These are phyloP conservation scores for Aurantiochytrium sp. DNA, from an alignment of 108 stramenopile genomes.

Conservation along the genomic window DNA sequence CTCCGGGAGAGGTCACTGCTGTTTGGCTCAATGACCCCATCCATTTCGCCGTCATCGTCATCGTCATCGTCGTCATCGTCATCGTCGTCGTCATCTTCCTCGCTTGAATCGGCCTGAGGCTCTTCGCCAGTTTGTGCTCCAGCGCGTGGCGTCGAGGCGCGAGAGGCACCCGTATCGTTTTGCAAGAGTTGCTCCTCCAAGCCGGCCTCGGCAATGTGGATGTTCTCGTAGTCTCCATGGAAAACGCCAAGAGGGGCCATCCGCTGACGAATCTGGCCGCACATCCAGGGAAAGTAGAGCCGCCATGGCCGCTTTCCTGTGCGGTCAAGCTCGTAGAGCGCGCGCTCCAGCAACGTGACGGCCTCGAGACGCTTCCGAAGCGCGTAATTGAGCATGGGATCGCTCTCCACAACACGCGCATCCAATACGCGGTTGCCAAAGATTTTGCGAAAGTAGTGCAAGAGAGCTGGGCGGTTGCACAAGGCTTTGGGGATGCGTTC, in stretches of 20 bases:
- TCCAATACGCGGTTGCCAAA: not conserved
- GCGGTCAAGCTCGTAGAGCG: not conserved
- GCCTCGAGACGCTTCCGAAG: not conserved
- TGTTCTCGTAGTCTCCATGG: not conserved
- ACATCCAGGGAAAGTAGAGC: slow-evolving; percentile 2
- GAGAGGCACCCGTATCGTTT: too few species aligned
- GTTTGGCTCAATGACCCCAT: too few species aligned
- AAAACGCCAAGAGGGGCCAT: not conserved
- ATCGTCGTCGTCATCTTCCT: not conserved
- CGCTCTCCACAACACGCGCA: not conserved
- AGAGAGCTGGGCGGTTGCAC: not conserved
- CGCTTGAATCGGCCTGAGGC: not conserved
- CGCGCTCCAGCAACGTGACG: not conserved
- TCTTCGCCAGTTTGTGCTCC: too few species aligned
- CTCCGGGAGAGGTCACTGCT: too few species aligned
- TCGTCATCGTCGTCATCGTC: not conserved
- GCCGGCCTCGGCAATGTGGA: not conserved
- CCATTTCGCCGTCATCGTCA: too few species aligned
- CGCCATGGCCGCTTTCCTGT: not conserved
- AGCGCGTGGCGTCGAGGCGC: too few species aligned
- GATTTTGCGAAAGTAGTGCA: slow-evolving; percentile 15
- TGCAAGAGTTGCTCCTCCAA: not conserved
- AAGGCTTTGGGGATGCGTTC: slow-evolving; percentile 6
- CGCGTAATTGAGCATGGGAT: slow-evolving; percentile 14
- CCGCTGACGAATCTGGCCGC: not conserved